phyloP scores from a whole-genome alignment of 2,329 filamentous ascomycete genomes.

The Lasiodiplodia sp. region DNA sequence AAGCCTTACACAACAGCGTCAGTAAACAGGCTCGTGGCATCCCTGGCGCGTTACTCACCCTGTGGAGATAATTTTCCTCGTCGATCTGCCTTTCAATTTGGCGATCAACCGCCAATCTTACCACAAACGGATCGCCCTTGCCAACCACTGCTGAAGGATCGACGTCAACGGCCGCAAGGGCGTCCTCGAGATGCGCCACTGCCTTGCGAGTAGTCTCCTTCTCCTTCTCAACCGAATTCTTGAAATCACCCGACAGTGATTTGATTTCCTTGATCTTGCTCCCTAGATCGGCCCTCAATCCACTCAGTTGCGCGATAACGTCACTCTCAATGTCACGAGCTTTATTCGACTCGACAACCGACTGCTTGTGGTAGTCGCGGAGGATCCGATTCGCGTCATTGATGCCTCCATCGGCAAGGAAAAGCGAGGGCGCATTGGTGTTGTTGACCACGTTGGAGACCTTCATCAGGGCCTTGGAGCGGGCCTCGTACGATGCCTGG shows the following conservation, averaged over 20 bases:
- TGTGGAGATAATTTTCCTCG: conserved; percentile 96
- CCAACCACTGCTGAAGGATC: conserved; percentile 78
- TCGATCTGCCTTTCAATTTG: conserved; percentile 93
- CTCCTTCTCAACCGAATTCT: conserved; percentile 95
- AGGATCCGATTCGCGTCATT: conserved; percentile 85
- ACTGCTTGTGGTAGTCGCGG: conserved; percentile 81
- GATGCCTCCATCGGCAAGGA: conserved; percentile 82
- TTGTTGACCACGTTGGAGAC: conserved; percentile 86
- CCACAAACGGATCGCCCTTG: conserved; percentile 90
- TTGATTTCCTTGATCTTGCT: conserved; percentile 99
- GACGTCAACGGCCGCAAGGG: conserved; percentile 78
- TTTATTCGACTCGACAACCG: conserved; percentile 82
- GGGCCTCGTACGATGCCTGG: conserved; percentile 85
- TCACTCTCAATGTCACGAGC: conserved; percentile 90
- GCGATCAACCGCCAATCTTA: conserved; percentile 84
- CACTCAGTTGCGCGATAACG: conserved; percentile 85
- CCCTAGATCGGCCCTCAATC: conserved; percentile 84
- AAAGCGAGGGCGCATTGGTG: conserved; percentile 74
- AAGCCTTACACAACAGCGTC: conserved; percentile 67
- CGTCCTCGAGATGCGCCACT: conserved; percentile 82
- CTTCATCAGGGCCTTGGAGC: conserved; percentile 81
- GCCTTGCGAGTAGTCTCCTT: conserved; percentile 83
- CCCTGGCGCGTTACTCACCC: conserved; percentile 62
- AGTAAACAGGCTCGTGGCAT: background rate
- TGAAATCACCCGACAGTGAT: conserved; percentile 90